These are phyloP conservation scores for Forsythia viridissima DNA, from an alignment of 257 asterid species.

Conservation along the genomic window DNA sequence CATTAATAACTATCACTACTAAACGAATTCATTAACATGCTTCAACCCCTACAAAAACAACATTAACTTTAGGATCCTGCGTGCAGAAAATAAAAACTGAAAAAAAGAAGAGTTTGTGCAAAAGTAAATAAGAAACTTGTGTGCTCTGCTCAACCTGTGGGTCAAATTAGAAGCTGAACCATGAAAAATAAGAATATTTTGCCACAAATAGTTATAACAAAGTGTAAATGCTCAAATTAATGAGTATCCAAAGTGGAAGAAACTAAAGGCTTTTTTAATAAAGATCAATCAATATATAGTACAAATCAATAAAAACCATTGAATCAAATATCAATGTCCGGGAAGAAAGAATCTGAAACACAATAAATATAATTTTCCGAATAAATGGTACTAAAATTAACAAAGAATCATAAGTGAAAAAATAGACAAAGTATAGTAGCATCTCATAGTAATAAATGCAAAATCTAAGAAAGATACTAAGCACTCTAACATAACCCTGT, in stretches of 20 bases:
- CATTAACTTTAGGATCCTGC: constrained; percentile 33
- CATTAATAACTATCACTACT: constrained; percentile 8
- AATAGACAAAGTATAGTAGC: background rate
- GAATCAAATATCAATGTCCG: background rate
- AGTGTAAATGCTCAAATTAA: constrained; percentile 17
- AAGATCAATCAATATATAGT: background rate
- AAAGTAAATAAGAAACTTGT: constrained; percentile 14
- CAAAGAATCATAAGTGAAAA: background rate
- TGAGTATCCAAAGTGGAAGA: background rate
- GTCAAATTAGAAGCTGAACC: constrained; percentile 24
- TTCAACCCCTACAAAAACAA: constrained; percentile 69
- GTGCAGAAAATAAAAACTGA: constrained; percentile 11
- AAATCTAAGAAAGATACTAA: constrained; percentile 26
- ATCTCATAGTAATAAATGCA: constrained; percentile 24
- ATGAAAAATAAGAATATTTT: constrained; percentile 15
- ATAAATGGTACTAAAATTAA: background rate
- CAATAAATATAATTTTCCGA: background rate
- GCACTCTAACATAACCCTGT: constrained; percentile 23
- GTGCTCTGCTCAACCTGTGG: constrained; percentile 36
- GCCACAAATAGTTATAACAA: constrained; percentile 16
- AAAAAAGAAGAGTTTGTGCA: background rate
- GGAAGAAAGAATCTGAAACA: background rate
- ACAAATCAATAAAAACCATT: constrained; percentile 19
- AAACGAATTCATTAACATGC: constrained; percentile 34
- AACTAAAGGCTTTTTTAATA: constrained; percentile 8